A percentile compares a stretch with the other conserved stretches of the same genome.
phyloP scores from a whole-genome alignment of 2,329 filamentous ascomycete species.

The Malbranchea cinnamomea region DNA sequence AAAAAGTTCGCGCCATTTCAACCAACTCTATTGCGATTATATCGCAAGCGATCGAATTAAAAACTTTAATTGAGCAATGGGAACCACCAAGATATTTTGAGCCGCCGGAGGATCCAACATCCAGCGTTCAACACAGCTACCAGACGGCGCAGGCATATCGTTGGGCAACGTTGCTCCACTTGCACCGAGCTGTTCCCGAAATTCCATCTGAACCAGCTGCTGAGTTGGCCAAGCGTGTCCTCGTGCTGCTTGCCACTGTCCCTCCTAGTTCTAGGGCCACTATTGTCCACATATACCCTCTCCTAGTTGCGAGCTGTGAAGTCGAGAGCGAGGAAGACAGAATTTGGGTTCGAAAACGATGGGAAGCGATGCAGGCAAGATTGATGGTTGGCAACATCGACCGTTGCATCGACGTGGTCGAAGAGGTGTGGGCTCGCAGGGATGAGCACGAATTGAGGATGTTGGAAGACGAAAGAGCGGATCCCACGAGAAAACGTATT shows the following conservation, averaged over 20 bases:
- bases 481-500: no score
- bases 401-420: slow-evolving; percentile 47
- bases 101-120: slow-evolving; percentile 47
- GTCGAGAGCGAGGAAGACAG: slow-evolving; percentile 44
- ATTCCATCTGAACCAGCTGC: slow-evolving; percentile 44
- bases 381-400: slow-evolving; percentile 56
- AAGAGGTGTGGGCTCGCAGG: slow-evolving; percentile 51
- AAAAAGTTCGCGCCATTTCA: slow-evolving; percentile 40
- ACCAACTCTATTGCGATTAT: slow-evolving; percentile 48
- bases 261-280: slow-evolving; percentile 46
- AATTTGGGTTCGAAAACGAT: slow-evolving; percentile 48
- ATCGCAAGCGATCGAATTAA: slow-evolving; percentile 46
- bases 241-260: slow-evolving; percentile 48
- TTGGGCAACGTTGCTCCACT: slow-evolving; percentile 49
- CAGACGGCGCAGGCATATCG: slow-evolving; percentile 54
- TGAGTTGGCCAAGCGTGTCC: slow-evolving; percentile 45
- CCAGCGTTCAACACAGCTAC: slow-evolving; percentile 47
- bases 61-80: slow-evolving; percentile 47
- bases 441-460: slow-evolving; percentile 37
- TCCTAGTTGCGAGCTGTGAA: slow-evolving; percentile 53
- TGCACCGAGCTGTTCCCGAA: slow-evolving; percentile 54
- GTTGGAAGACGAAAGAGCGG: slow-evolving; percentile 16
- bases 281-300: slow-evolving; percentile 55
- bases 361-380: slow-evolving; percentile 44
- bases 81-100: slow-evolving; percentile 43